Base-by-base conservation (phyloP, 345 rosid genomes). In the Eucalyptus melliodora region DNA sequence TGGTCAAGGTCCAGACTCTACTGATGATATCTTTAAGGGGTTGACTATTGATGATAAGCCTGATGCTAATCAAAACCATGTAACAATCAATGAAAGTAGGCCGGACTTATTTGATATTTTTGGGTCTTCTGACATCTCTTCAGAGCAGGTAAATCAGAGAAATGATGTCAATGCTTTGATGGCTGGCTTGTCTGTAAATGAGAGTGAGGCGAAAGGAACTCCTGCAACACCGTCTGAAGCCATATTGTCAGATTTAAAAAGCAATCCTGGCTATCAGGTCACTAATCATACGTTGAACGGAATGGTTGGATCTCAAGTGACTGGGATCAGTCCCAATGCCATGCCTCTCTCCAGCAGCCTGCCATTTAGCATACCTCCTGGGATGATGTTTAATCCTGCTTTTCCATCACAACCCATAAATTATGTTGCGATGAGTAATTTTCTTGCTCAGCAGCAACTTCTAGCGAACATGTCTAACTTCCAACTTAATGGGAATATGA, bases 381-480 rank as follows among this genome's bases (percentile, higher is more conserved):
- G 96, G 90, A 89, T 94, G 86, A 92, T 95, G 93, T 89, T 94
- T 88, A 96, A 96, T 93, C 93, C 95, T 87, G 92, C 96, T 47
- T 93, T 96, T 91, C 90, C 92, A 87, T 89, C 96, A 85, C 99
- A 95, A 67, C 95, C 95, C 23, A 87, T 95, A 86, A 95, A 94
- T 92, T 96, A 96, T 88, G 94, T 92, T 92, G 96, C 96, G 51
- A 95, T 95, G 97, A 96, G 95, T 37, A 94, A 77, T 93, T 91
- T 95, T 89, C 89, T 97, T 90, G 95, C 96, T 89, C 99, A 95
- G 88, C 99, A 96, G 91, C 98, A 96, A 88, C 92, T 94, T 88
- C 96, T 97, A 81, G 96, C 99, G 37, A 90, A 96, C 86, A 92
- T 95, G 92, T 91, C 99, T 77, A 96, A 92, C 92, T 93, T 97